Evolutionary conservation across 2,329 filamentous ascomycete genomes (phyloP).

Genomic region (Aspergillus quadricinctus): DNA sequence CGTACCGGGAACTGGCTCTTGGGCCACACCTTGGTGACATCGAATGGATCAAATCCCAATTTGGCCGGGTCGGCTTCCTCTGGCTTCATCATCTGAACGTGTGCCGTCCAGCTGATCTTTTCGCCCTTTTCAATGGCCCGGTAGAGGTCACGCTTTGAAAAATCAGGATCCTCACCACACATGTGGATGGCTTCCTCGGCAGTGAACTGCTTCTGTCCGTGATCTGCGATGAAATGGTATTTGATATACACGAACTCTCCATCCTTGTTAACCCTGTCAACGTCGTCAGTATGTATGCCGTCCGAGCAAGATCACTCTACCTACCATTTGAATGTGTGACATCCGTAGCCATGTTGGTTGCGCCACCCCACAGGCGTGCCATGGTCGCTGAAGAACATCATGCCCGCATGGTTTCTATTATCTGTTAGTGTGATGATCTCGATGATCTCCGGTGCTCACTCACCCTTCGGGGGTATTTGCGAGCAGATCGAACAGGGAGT

Average conservation of each 20-base stretch:
- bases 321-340: slow-evolving; percentile 46
- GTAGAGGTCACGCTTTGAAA: slow-evolving; percentile 46
- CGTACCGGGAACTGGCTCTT: slow-evolving; percentile 42
- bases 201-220: slow-evolving; percentile 47
- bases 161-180: slow-evolving; percentile 49
- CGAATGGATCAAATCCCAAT: slow-evolving; percentile 52
- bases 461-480: slow-evolving; percentile 44
- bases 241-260: slow-evolving; percentile 51
- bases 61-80: slow-evolving; percentile 45
- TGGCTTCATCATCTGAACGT: slow-evolving; percentile 45
- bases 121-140: slow-evolving; percentile 42
- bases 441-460: too few relatives aligned
- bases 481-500: slow-evolving; percentile 48
- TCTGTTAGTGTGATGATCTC: neutral
- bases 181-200: slow-evolving; percentile 43
- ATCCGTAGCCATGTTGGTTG: slow-evolving; percentile 42
- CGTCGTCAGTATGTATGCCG: neutral
- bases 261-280: slow-evolving; percentile 40
- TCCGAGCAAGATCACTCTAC: neutral
- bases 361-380: slow-evolving; percentile 47
- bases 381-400: slow-evolving; percentile 50
- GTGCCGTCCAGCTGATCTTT: slow-evolving; percentile 41
- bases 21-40: slow-evolving; percentile 53
- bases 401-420: slow-evolving; percentile 42
- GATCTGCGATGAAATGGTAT: slow-evolving; percentile 46